Percentiles rank a stretch among this genome's conserved stretches.
phyloP scores from a whole-genome alignment of 2,329 filamentous ascomycete genomes.

The Xylaria sp. region DNA sequence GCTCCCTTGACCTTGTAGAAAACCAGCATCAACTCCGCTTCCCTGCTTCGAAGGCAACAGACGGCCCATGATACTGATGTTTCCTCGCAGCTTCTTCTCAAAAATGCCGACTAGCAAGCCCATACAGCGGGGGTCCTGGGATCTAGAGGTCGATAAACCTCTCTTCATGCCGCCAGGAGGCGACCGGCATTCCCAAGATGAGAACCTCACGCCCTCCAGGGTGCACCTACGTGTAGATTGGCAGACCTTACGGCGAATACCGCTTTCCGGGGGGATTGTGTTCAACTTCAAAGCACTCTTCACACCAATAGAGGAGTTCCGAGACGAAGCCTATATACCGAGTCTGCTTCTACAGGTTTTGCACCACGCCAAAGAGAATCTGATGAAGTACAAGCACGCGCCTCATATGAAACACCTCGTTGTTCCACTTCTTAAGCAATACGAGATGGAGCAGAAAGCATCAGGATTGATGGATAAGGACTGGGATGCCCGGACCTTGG shows the following conservation, averaged over 20 bases:
- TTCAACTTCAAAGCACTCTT: conserved; percentile 94
- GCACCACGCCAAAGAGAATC: conserved; percentile 73
- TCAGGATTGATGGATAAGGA: conserved; percentile 66
- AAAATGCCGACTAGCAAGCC: conserved; percentile 78
- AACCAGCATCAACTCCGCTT: background rate
- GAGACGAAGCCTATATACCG: conserved; percentile 78
- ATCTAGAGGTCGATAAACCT: conserved; percentile 78
- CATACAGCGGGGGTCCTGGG: conserved; percentile 88
- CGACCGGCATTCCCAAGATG: conserved; percentile 67
- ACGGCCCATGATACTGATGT: background rate
- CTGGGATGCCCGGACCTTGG: conserved; percentile 76
- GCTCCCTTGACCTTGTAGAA: conserved; percentile 37
- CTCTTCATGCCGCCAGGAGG: conserved; percentile 79
- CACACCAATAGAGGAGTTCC: conserved; percentile 75
- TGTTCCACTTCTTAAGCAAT: conserved; percentile 71
- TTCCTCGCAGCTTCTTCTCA: conserved; percentile 73
- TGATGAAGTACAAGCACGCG: conserved; percentile 85
- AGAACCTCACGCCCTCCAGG: conserved; percentile 65
- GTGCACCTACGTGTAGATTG: conserved; percentile 82
- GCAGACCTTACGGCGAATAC: conserved; percentile 84
- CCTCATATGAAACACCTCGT: conserved; percentile 82
- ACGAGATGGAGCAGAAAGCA: conserved; percentile 72
- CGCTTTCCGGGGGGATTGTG: conserved; percentile 77
- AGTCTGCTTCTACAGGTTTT: conserved; percentile 74
- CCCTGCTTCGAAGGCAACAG: background rate